Base-by-base conservation (phyloP, 2,329 filamentous ascomycete species). In the Neopestalotiopsis rosae region DNA sequence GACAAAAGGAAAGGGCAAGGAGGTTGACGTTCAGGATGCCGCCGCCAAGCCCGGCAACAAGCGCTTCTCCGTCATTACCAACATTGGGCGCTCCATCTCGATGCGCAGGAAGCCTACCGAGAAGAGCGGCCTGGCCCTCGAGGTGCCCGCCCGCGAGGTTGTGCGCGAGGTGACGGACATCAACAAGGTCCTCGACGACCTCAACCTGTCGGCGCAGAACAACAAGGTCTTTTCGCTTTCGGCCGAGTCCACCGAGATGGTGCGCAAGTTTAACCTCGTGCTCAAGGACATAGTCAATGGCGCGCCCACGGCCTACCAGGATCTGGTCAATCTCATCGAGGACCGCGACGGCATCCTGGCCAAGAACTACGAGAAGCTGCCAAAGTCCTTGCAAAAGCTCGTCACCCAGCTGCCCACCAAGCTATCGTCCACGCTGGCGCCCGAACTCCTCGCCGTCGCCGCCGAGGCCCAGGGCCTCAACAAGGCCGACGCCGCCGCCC, bases 251-350 rank as follows among this genome's bases (percentile, higher is more conserved):
- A 90, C 94, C 70, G 91, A 94, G 71, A 87, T 97, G 38, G 88
- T 97, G 65, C 88, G 90, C 67, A 90, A 91, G 71, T 99, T 99
- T 85, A 97, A 94, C 1, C 86, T 94, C 68, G 91, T 98, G 42
- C 92, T 99, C 77, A 96, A 95, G 78, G 96, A 99, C 78, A 88
- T 98, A 17, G 89, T 96, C 75, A 95, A 94, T 78, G 96, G 96
- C 71, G 96, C 94, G 1, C 96, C 96, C 3, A 98, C 95, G 0
- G 96, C 96, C 2, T 97, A 97, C 80, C 88, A 92, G 76, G 96
- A 99, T 78, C 90, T 99, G n/a, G 90, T 85, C 2, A 75, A 77
- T 14, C 85, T 92, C 28, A 80, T 91, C 58, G 87, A 90, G 69
- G 88, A 91, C 76, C 85, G 85, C 70, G 88, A 91, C 75, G 86